These are phyloP conservation scores for Nicotiana sylvestris DNA, from an alignment of 257 asterid species.

Conservation along the genomic window DNA sequence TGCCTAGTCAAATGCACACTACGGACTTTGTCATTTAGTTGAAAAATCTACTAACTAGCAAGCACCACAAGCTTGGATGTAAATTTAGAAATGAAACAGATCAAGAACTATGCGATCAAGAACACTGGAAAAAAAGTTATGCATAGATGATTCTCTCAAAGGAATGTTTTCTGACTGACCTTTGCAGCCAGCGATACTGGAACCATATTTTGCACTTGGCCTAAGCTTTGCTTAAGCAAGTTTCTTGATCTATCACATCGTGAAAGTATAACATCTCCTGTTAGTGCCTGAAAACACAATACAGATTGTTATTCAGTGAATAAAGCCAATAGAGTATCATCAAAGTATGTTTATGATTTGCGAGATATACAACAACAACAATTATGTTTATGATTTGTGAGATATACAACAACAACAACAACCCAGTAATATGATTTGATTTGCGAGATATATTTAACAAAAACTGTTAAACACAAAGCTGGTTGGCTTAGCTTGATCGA, in stretches of 20 bases:
- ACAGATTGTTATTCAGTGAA: neutral
- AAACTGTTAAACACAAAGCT: neutral
- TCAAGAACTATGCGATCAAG: neutral
- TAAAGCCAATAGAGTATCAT: neutral
- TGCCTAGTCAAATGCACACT: neutral
- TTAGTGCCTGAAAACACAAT: constrained; percentile 59
- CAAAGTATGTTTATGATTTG: neutral
- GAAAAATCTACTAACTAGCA: neutral
- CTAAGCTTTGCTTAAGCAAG: constrained; percentile 61
- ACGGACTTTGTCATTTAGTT: constrained; percentile 1
- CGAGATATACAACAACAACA: neutral
- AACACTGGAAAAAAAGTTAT: neutral
- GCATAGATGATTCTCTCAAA: neutral
- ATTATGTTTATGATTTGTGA: too few species aligned
- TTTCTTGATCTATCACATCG: constrained; percentile 60
- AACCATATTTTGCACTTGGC: constrained; percentile 67
- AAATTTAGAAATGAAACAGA: neutral
- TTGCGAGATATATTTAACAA: neutral
- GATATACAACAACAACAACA: too few species aligned
- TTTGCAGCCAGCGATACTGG: constrained; percentile 63
- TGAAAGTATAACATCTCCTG: constrained; percentile 69
- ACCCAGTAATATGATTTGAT: neutral
- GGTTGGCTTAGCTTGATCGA: constrained; percentile 5
- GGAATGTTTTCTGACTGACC: constrained; percentile 34
- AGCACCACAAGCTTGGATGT: neutral